phyloP scores from a whole-genome alignment of 805 yeast species.

The Spathaspora hagerdaliae region DNA sequence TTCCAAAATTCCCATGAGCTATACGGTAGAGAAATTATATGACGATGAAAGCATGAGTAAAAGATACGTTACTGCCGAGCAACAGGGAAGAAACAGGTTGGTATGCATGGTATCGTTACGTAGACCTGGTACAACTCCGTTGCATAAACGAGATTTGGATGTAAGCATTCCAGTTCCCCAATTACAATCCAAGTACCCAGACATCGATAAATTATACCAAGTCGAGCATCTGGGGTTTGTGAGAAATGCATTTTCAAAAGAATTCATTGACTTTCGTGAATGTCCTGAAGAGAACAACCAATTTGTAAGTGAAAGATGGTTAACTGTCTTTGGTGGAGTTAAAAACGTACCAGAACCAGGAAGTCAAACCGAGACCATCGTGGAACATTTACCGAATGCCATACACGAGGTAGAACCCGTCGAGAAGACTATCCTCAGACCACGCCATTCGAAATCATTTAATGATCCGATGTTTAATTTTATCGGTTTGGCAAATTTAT shows the following conservation, averaged over 20 bases:
- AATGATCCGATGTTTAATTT: conserved; percentile 24
- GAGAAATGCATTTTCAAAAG: conserved; percentile 34
- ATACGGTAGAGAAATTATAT: conserved; percentile 49
- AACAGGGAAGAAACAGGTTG: conserved; percentile 48
- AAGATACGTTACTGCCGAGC: conserved; percentile 52
- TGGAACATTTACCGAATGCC: conserved; percentile 7
- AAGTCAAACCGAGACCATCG: conserved; percentile 1
- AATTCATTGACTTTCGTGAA: conserved; percentile 27
- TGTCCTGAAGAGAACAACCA: conserved; percentile 31
- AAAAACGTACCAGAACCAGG: conserved; percentile 11
- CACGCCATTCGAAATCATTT: conserved; percentile 16
- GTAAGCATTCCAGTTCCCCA: conserved; percentile 14
- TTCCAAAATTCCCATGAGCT: conserved; percentile 42
- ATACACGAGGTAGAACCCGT: background rate
- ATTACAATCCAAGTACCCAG: conserved; percentile 19
- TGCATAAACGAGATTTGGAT: conserved; percentile 3
- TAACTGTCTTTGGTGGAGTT: conserved; percentile 38
- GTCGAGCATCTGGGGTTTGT: conserved; percentile 34
- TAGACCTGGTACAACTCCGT: conserved; percentile 8
- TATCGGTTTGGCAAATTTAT: conserved; percentile 34
- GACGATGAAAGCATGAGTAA: conserved; percentile 52
- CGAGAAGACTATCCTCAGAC: conserved; percentile 8
- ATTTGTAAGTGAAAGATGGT: conserved; percentile 35
- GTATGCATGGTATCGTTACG: conserved; percentile 47
- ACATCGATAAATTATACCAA: conserved; percentile 21